Base-by-base conservation (phyloP, 371 early-diverging fungal genomes). In the Mortierella sp. region DNA sequence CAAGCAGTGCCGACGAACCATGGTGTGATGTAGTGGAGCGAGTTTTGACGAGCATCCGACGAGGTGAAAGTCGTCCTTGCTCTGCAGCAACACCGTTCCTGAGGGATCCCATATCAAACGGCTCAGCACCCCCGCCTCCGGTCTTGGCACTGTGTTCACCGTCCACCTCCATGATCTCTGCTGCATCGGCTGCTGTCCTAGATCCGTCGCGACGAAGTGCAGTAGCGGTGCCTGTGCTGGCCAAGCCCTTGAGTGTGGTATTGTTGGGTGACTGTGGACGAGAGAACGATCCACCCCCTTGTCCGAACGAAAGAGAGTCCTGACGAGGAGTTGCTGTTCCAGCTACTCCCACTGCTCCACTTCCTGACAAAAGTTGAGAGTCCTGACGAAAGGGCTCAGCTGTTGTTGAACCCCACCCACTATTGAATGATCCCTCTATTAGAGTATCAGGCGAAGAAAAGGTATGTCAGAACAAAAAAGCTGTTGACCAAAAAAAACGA, bases 331-430 rank as follows among this genome's bases (percentile, higher is more conserved):
- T 45, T 24, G 73, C 48, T 3, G 19, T 7, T 63, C 19, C 42
- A 38, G 42, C 42, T 38, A 5, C n/a, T n/a, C n/a, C n/a, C n/a
- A n/a, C 63, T 48, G 78, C 13, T 55, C 16, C 47, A 42, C 24
- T 28, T 44, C 60, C 72, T 55, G 80, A 28, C 0, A 70, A 47
- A 5, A 76, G 24, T 26, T 80, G 80, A n/a, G 80, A 84, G 38
- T 84, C 84, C 78, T 80, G 80, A 31, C 73, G 65, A 60, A 78
- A 78, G 1, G 80, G 78, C 26, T 57, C 63, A 44, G 75, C 54
- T 34, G 50, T 74, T 1, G 68, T 45, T 6, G 80, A 72, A 0
- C 54, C 84, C 80, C 77, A 73, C 26, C 74, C 75, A 14, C 58
- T 55, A 45, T 42, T 70, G 34, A 68, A 72, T 26, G 78, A 76